These are phyloP conservation scores for Leishmania mexicana DNA, from an alignment of 208 protist genomes.

Conservation along the genomic window DNA sequence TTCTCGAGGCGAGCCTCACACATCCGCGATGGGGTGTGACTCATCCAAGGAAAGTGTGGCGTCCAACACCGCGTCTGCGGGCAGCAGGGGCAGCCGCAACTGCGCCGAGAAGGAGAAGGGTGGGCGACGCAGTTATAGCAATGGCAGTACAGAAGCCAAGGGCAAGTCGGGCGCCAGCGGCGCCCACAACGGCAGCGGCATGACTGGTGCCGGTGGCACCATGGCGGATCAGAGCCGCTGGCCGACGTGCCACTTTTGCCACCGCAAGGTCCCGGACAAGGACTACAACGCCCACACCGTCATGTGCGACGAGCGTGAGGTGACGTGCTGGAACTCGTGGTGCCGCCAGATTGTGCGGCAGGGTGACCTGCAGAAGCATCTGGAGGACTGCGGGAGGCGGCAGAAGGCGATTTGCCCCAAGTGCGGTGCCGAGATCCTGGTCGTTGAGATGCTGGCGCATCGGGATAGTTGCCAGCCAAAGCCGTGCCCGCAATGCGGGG, in stretches of 20 bases:
- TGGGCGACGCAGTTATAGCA: conserved; percentile 4
- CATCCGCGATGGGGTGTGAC: conserved; percentile 41
- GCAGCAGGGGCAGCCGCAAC: not conserved
- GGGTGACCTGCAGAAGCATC: conserved; percentile 68
- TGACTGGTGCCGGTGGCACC: not conserved
- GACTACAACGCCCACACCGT: conserved; percentile 89
- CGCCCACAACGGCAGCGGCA: not conserved
- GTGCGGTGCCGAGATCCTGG: conserved; percentile 71
- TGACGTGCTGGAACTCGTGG: conserved; percentile 90
- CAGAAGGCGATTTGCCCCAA: conserved; percentile 81
- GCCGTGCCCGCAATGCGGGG: conserved; percentile 67
- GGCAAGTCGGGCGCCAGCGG: conserved; percentile 7
- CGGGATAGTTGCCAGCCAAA: conserved; percentile 75
- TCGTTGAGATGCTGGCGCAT: conserved; percentile 72
- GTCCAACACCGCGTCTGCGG: not conserved
- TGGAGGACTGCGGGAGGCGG: conserved; percentile 76
- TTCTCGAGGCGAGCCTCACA: not conserved
- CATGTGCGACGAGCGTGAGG: conserved; percentile 87
- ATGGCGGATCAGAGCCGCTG: conserved; percentile 29
- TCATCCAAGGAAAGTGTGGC: conserved; percentile 44
- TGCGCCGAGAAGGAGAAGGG: not conserved
- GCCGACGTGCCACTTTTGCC: conserved; percentile 78
- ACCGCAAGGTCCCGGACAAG: conserved; percentile 62
- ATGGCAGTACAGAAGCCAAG: not conserved
- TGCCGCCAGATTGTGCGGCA: conserved; percentile 84